These are phyloP conservation scores for Lolium multiflorum DNA, from an alignment of 176 grass and related monocot genomes.

Conservation along the genomic window DNA sequence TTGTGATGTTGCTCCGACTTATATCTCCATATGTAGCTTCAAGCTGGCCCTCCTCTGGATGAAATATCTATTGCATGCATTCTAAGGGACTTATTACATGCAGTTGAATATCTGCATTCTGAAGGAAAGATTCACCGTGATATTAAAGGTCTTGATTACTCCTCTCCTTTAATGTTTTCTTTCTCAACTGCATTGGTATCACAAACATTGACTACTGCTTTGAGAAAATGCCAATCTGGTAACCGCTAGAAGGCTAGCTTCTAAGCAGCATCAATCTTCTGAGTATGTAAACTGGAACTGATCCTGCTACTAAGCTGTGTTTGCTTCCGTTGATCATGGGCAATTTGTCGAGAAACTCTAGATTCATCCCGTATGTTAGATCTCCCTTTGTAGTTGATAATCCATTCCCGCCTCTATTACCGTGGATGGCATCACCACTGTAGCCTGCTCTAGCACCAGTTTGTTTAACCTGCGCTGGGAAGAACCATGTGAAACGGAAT, in stretches of 20 bases:
- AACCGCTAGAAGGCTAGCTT: neutral
- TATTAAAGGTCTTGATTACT: slow-evolving; percentile 77
- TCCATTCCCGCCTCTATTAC: neutral
- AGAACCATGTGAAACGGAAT: neutral
- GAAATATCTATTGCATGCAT: slow-evolving; percentile 98
- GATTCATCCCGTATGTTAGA: neutral
- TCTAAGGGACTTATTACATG: slow-evolving; percentile 91
- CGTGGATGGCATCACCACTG: neutral
- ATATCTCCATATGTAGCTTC: slow-evolving; percentile 64
- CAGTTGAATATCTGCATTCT: slow-evolving; percentile 95
- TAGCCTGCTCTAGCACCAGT: slow-evolving; percentile 13
- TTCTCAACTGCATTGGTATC: slow-evolving; percentile 35
- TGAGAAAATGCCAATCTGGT: slow-evolving; percentile 27
- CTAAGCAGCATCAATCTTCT: slow-evolving; percentile 22
- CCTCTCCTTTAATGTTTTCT: neutral
- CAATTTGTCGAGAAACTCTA: neutral
- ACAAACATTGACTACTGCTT: neutral
- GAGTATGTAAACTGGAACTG: slow-evolving; percentile 17
- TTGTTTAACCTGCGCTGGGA: neutral
- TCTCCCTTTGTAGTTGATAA: neutral
- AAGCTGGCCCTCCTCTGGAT: slow-evolving; percentile 88
- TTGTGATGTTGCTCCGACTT: slow-evolving; percentile 29
- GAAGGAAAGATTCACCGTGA: slow-evolving; percentile 99
- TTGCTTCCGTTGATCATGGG: neutral
- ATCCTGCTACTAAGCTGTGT: slow-evolving; percentile 12